These are phyloP conservation scores for Salix arbutifolia DNA, from an alignment of 345 rosid genomes.

Conservation along the genomic window DNA sequence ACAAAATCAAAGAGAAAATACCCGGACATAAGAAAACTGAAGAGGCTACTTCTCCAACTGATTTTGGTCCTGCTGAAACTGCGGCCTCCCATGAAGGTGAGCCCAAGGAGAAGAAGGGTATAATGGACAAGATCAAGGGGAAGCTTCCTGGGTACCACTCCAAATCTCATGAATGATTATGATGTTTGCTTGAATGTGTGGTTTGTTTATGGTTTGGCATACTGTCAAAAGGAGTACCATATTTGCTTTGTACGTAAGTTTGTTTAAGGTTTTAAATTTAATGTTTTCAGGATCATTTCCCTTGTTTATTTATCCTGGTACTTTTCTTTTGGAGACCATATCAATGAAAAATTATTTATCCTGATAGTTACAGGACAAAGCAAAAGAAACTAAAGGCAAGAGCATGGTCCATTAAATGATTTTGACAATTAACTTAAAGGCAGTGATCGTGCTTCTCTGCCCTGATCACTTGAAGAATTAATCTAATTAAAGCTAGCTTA, in stretches of 20 bases:
- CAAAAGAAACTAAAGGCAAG: not conserved
- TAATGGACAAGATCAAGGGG: slow-evolving; percentile 85
- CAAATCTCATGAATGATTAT: slow-evolving; percentile 34
- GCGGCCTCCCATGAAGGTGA: slow-evolving; percentile 17
- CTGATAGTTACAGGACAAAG: not conserved
- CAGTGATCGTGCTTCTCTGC: not conserved
- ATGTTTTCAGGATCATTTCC: not conserved
- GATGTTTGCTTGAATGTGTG: not conserved
- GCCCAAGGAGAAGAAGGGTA: slow-evolving; percentile 65
- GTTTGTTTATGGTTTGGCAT: not conserved
- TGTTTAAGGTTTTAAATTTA: not conserved
- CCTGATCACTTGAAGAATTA: not conserved
- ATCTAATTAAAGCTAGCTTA: not conserved
- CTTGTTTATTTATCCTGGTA: not conserved
- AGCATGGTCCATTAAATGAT: not conserved
- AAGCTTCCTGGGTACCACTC: slow-evolving; percentile 81
- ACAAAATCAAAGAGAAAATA: too few species aligned
- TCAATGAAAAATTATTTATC: not conserved
- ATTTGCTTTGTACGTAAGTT: not conserved
- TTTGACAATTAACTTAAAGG: not conserved
- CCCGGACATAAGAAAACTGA: too few species aligned
- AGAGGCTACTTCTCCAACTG: not conserved
- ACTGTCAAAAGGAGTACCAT: not conserved
- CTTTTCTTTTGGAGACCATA: not conserved
- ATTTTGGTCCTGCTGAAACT: not conserved